Evolutionary conservation across 163 green algal genomes (phyloP), one percentile per base, ranked within the genome.

Genomic region (Coccomyxa subellipsoidea): DNA sequence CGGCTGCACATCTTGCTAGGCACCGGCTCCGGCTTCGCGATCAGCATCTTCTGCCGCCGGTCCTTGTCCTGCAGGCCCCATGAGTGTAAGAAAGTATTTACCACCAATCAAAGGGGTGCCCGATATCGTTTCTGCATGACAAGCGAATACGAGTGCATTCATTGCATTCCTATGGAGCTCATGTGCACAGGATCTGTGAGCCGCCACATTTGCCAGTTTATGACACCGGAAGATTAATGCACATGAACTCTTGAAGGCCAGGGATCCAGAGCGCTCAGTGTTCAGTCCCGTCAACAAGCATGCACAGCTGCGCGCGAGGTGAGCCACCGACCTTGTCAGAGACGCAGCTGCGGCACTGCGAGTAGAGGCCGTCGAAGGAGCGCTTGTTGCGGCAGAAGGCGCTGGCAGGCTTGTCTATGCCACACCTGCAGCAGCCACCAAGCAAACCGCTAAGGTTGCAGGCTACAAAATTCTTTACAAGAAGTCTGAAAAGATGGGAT

Each of bases 311-410:
- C 4, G 5, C 47, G 23, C 47, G 23, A 18, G 47, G 23, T 18
- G 23, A 8, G 25, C 6, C 4, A 36, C 69, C 21, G 23, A 78
- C 72, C 72, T 78, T 78, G 72, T 78, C 31, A 59, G 72, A 38
- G 4, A 78, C 72, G 47, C 72, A 78, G 72, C 29, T 78, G 23
- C 72, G 36, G 72, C 72, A 78, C 72, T 78, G 72, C 10, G 72
- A 78, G 72, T 78, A 78, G 27, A 32, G 72, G 2, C 72, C 72
- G 37, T 78, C 72, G 7, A 47, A 59, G 37, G 72, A 78, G 36
- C 72, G 72, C 25, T 40, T 78, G 37, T 78, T 78, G 36, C 37
- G 72, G 31, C 72, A 78, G 72, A 78, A 78, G 25, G 31, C 31
- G 10, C 5, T 6, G 4, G 31, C 25, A 32, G 23, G 27, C 37